Base-by-base conservation (phyloP, 2,329 filamentous ascomycete species). In the Diplodia mutila region DNA sequence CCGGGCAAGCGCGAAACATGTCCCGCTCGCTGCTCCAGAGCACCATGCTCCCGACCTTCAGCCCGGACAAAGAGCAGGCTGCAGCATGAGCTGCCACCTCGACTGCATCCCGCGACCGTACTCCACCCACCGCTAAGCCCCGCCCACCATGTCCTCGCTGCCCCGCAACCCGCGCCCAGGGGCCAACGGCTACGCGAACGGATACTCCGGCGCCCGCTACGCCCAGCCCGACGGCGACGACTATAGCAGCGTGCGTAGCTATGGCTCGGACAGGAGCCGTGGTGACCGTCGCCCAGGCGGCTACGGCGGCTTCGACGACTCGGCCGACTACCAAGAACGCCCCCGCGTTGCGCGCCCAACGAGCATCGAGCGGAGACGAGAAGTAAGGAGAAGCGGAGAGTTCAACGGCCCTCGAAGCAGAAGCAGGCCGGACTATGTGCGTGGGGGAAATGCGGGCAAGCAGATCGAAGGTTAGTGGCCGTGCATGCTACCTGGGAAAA, bases 291-390 rank as follows among this genome's bases (percentile, higher is more conserved):
- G 79, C 7, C 76, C 80, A 5, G 78, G 76, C 27, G 80, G 79
- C 37, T 81, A 81, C 70, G 79, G 78, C 16, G 80, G 77, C 57
- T 75, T 75, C 57, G 61, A 63, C 37, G 67, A 70, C 21, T 52
- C 65, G 46, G 21, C 27, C 11, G 67, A 61, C 21, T 61, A 48
- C 39, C n/a, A 25, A 18, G 75, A 76, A n/a, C 70, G 70, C 34
- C 71, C 75, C 3, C 73, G 72, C 23, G 76, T 78, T 3, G 72
- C 71, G 29, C 73, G 78, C 32, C 77, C 78, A 5, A 75, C 77
- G 37, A 80, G 80, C 66, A 73, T 83, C 39, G 82, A 84, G 63
- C 77, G 82, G 67, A 76, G 75, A 61, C 75, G 75, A 51, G 80
- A 78, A 53, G 75, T 77, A 14, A 73, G 80, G 65, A 75, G 80